phyloP scores from a whole-genome alignment of 345 rosid genomes.

The Clarkia xantiana region DNA sequence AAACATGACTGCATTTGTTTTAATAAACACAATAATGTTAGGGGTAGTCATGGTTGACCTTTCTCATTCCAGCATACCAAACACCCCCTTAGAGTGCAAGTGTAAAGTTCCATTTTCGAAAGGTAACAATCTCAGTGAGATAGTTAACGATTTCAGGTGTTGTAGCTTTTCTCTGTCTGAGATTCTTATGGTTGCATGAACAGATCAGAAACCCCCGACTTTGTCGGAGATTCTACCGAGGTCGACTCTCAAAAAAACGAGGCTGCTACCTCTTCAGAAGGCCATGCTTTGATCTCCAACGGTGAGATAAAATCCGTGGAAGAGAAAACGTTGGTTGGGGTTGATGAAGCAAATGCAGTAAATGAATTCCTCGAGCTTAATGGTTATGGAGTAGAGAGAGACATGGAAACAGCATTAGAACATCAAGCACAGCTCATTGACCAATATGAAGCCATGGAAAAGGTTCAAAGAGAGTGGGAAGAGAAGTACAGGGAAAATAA shows the following conservation, averaged over 20 bases:
- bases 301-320: slow-evolving; percentile 13
- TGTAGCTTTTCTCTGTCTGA: no score
- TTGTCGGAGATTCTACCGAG: slow-evolving; percentile 17
- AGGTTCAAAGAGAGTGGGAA: slow-evolving; percentile 91
- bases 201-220: slow-evolving; percentile 16
- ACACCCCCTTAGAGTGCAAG: no score
- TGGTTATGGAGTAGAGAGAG: slow-evolving; percentile 25
- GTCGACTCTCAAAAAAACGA: slow-evolving; percentile 34
- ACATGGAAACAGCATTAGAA: slow-evolving; percentile 68
- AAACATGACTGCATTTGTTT: no score
- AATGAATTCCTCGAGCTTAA: slow-evolving; percentile 15
- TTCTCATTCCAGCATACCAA: no score
- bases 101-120: no score
- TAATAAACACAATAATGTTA: no score
- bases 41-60: no score
- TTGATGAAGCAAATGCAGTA: slow-evolving; percentile 15
- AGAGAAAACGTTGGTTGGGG: slow-evolving; percentile 14
- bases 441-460: slow-evolving; percentile 72
- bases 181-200: background rate
- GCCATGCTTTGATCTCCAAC: slow-evolving; percentile 10
- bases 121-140: no score
- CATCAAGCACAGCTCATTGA: slow-evolving; percentile 67
- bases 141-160: no score
- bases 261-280: slow-evolving; percentile 3
- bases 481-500: slow-evolving; percentile 66